Base-by-base conservation (phyloP, 78 protist species). In the Bodo saltans region DNA sequence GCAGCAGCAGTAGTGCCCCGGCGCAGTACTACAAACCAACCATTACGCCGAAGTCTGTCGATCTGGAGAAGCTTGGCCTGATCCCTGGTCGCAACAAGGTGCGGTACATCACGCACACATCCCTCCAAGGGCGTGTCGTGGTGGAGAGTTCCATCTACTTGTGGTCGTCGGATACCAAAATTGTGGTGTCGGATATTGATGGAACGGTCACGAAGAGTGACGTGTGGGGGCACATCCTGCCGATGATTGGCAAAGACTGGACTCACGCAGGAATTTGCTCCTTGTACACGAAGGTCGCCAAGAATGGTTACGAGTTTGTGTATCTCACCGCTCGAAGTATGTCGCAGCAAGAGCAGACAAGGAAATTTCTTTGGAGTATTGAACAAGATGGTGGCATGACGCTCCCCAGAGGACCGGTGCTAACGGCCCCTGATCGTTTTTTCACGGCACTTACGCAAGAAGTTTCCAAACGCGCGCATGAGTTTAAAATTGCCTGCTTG, bases 141-240 rank as follows among this genome's bases (percentile, higher is more conserved):
- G 88, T 92, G 28, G 53, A 75, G 39, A 80, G 47, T 32, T 2
- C 25, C 27, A 71, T 96, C 52, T 96, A 72, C 79, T 74, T 94
- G 40, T 93, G 95, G 95, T 33, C 33, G 1, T 69, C 42, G 41
- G 29, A 41, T 34, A 70, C 85, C 60, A 91, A 92, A 88, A 78
- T 96, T 52, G 94, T 96, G 42, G 85, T 96, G 37, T 85, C 93
- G 0, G 98, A 95, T 86, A 91, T 95, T 26, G 98, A 95, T 85
- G 98, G 98, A n/a, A 96, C 98, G 41, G 93, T 96, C 88, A 96
- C 98, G 0, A 90, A 89, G 67, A 86, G 95, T 28, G 99, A 97
- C 53, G 92, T 84, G 28, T 70, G 93, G 37, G 99, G 99, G 37
- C 97, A 96, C 81, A 78, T 96, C 28, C 72, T 95, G 12, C 93